These are phyloP conservation scores for Sanchytrium tribonematis DNA, from an alignment of 371 early-diverging fungal species.

Conservation along the genomic window DNA sequence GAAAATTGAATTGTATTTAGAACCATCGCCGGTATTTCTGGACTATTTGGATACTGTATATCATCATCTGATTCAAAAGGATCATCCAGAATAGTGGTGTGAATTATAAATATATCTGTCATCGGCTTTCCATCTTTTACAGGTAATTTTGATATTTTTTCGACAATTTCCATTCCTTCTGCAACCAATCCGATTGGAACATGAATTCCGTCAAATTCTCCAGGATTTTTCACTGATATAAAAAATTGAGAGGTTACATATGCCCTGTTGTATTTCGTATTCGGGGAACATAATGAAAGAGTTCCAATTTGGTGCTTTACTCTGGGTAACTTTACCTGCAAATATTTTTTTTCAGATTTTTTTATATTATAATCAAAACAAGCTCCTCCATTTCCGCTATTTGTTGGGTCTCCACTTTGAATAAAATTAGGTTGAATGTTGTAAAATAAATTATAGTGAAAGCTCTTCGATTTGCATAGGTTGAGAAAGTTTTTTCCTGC, in stretches of 20 bases:
- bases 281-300: conserved; percentile 40
- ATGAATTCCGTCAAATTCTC: conserved; percentile 82
- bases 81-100: conserved; percentile 72
- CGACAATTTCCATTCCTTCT: conserved; percentile 70
- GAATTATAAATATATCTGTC: conserved; percentile 58
- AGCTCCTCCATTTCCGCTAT: conserved; percentile 48
- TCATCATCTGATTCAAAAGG: conserved; percentile 79
- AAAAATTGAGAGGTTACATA: conserved; percentile 64
- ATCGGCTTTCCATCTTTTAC: conserved; percentile 46
- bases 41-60: conserved; percentile 48
- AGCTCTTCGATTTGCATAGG: conserved; percentile 73
- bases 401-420: conserved; percentile 61
- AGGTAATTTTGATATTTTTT: conserved; percentile 44
- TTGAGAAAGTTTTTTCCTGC: conserved; percentile 65
- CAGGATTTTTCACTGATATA: conserved; percentile 47
- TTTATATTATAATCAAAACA: conserved; percentile 30
- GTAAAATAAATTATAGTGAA: conserved; percentile 23
- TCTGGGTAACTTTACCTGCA: conserved; percentile 15
- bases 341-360: conserved; percentile 5
- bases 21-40: conserved; percentile 26
- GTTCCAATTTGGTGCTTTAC: conserved; percentile 55
- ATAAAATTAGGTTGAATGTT: conserved; percentile 41
- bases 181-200: conserved; percentile 87
- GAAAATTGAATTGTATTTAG: conserved; percentile 13
- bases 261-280: conserved; percentile 8